phyloP scores from a whole-genome alignment of 108 stramenopile species.

The Nitzschia sp. region DNA sequence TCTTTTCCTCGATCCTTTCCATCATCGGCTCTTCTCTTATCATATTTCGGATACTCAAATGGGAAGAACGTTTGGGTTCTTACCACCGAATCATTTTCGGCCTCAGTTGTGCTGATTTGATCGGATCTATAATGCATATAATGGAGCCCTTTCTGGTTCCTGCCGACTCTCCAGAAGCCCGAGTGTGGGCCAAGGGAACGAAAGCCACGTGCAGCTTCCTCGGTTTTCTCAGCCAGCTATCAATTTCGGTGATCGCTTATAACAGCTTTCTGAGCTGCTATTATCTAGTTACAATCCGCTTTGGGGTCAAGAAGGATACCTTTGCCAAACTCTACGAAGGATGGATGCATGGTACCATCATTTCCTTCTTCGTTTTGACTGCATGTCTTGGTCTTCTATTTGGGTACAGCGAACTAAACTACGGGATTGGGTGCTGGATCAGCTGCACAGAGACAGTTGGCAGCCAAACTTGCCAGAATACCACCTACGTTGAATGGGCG shows the following conservation, averaged over 20 bases:
- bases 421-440: slow-evolving; percentile 12
- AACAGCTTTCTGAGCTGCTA: slow-evolving; percentile 30
- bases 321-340: slow-evolving; percentile 21
- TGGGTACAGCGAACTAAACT: slow-evolving; percentile 10
- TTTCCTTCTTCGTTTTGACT: slow-evolving; percentile 6
- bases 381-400: background rate
- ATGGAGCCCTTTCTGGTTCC: slow-evolving; percentile 10
- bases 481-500: slow-evolving; percentile 18
- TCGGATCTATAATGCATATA: background rate
- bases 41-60: background rate
- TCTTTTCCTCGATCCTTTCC: slow-evolving; percentile 6
- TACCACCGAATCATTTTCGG: slow-evolving; percentile 34
- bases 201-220: slow-evolving; percentile 27
- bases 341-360: background rate
- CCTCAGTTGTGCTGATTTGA: slow-evolving; percentile 14
- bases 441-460: background rate
- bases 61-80: background rate
- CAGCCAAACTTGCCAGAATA: background rate
- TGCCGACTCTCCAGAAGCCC: background rate
- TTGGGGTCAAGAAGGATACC: background rate
- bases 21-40: slow-evolving; percentile 15
- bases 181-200: slow-evolving; percentile 30
- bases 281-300: slow-evolving; percentile 26
- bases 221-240: slow-evolving; percentile 29
- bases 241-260: slow-evolving; percentile 26